Percentiles rank a stretch among this genome's conserved stretches.
phyloP scores from a whole-genome alignment of 306 rosid genomes.

The Echinosophora koreensis region DNA sequence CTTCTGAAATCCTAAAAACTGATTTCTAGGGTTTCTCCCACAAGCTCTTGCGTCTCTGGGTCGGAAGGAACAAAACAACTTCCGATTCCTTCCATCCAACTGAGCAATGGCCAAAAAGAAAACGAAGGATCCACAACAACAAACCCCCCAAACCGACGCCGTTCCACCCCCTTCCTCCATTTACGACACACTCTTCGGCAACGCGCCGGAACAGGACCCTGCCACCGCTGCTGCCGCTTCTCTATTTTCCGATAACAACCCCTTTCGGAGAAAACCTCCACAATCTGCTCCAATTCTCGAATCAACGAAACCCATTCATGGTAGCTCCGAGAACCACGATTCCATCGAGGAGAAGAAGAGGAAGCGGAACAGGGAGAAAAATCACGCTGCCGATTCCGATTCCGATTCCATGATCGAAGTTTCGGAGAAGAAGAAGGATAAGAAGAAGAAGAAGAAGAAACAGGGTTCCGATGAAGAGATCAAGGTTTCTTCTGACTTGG shows the following conservation, averaged over 20 bases:
- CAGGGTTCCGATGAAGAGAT: conserved; percentile 29
- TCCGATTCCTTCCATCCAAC: conserved; percentile 13
- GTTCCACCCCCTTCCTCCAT: conserved; percentile 57
- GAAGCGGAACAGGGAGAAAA: conserved; percentile 55
- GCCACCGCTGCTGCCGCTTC: conserved; percentile 44
- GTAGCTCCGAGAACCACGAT: conserved; percentile 26
- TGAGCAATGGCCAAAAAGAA: conserved; percentile 68
- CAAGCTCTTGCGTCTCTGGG: neutral
- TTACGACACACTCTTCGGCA: conserved; percentile 68
- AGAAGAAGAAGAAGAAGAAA: conserved; percentile 49
- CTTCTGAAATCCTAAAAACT: neutral
- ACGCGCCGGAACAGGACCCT: conserved; percentile 40
- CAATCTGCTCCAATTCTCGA: conserved; percentile 27
- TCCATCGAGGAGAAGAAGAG: conserved; percentile 48
- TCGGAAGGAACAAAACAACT: neutral
- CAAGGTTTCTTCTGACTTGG: conserved; percentile 9
- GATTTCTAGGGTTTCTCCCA: conserved; percentile 34
- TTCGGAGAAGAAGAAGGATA: conserved; percentile 50
- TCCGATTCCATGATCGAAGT: conserved; percentile 41
- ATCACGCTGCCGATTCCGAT: conserved; percentile 14
- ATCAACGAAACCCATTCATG: conserved; percentile 19
- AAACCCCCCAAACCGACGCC: conserved; percentile 43
- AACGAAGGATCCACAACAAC: conserved; percentile 46
- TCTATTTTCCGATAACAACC: conserved; percentile 80
- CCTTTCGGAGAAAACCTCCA: conserved; percentile 62